Base-by-base conservation (phyloP, 2,329 filamentous ascomycete species). In the Penicillium sp. region DNA sequence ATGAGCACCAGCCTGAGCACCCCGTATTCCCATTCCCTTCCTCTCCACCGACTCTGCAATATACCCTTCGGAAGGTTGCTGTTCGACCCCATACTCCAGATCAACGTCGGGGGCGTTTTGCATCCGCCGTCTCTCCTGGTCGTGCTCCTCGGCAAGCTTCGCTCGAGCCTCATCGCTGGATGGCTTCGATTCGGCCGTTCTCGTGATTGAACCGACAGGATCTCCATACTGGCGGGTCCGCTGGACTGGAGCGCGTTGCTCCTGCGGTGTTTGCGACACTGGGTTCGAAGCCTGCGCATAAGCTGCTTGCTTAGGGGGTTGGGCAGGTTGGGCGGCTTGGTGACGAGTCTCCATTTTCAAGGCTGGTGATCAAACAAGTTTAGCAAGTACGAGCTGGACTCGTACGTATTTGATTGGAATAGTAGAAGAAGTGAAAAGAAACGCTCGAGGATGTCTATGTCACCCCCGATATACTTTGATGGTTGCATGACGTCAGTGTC, bases 61-160 rank as follows among this genome's bases (percentile, higher is more conserved):
- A 21, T 66, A 61, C 1, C 69, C 70, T 46, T 73, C 70, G 0
- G 59, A 50, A 0, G 70, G 69, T 44, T 72, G 69, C 42, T 70
- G 61, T 49, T 73, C 70, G 3, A 72, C 64, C 1, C 69, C 70
- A 30, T 73, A 71, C 24, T 69, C 66, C 3, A 64, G 47, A 41
- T 72, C 68, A n/a, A 71, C 59, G 29, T 68, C 59, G 0, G 58
- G 32, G 1, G 60, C 52, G 17, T 46, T 51, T 9, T 59, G 60
- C 49, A 65, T 51, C 13, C 49, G 24, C 2, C 27, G 41, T 18
- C 56, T 52, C 8, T 65, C 50, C 10, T 52, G 47, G 7, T 55
- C 32, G 24, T 52, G 66, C 6, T 62, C 34, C n/a, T 47, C 42
- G 2, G 54, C 46, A 1, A 66, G 53, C 18, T 46, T 51, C 4